These are phyloP conservation scores for Puccinia brachypodii DNA, from an alignment of 1,284 basidiomycete genomes.

Conservation along the genomic window DNA sequence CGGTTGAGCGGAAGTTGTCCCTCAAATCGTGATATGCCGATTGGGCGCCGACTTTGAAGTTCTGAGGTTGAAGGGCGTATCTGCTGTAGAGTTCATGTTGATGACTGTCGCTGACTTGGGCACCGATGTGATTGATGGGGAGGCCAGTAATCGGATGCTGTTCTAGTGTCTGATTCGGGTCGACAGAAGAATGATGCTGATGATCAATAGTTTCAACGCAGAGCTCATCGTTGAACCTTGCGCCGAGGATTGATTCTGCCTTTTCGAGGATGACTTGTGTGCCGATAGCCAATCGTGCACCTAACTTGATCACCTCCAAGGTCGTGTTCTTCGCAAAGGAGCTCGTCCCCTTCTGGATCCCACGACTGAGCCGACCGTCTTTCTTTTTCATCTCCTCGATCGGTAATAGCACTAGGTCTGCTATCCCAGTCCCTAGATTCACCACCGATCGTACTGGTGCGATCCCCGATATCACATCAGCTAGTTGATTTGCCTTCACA, in stretches of 20 bases:
- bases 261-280: constrained; percentile 96
- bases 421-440: constrained; percentile 93
- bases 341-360: constrained; percentile 88
- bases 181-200: background rate
- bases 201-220: constrained; percentile 9
- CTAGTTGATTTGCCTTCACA: constrained; percentile 95
- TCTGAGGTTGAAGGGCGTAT: constrained; percentile 84
- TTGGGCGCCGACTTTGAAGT: constrained; percentile 81
- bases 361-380: constrained; percentile 86
- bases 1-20: constrained; percentile 82
- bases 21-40: constrained; percentile 82
- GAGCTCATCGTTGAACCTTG: background rate
- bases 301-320: constrained; percentile 88
- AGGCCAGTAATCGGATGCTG: background rate
- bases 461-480: constrained; percentile 95
- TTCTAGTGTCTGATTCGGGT: background rate
- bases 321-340: constrained; percentile 91
- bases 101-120: too few relatives aligned
- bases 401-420: constrained; percentile 89
- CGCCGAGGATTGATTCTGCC: constrained; percentile 85
- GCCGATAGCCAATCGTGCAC: constrained; percentile 90
- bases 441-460: constrained; percentile 91
- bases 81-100: constrained; percentile 68
- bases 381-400: constrained; percentile 93
- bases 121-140: constrained; percentile 22